Percentiles rank a stretch among this genome's conserved stretches.
These are phyloP conservation scores for Claviceps maximensis DNA, from an alignment of 2,329 filamentous ascomycete species.

Conservation along the genomic window DNA sequence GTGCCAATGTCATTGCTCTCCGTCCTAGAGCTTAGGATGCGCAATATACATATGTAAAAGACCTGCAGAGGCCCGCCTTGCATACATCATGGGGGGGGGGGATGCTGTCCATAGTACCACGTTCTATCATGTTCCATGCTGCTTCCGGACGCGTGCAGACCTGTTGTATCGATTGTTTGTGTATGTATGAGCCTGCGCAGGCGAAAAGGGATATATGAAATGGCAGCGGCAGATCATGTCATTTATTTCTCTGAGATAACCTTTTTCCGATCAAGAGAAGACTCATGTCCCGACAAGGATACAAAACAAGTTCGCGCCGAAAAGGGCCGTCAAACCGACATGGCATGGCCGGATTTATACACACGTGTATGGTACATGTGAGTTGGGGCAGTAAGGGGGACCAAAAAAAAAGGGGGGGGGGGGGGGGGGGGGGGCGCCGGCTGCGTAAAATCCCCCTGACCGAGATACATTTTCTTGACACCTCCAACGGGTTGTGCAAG, in stretches of 20 bases:
- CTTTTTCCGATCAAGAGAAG: too few relatives aligned
- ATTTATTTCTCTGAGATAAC: background rate
- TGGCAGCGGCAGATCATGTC: background rate
- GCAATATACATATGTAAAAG: background rate
- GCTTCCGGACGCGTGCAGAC: background rate
- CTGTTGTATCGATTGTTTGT: background rate
- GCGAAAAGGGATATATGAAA: background rate
- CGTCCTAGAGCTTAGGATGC: background rate
- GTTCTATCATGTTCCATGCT: background rate
- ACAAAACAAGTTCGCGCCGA: background rate
- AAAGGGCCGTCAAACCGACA: too few relatives aligned
- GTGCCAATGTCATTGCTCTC: background rate
- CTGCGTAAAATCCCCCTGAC: too few relatives aligned
- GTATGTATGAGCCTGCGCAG: background rate
- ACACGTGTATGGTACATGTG: too few relatives aligned
- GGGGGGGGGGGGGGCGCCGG: too few relatives aligned
- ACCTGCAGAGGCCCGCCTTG: background rate
- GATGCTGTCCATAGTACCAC: background rate
- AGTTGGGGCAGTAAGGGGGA: too few relatives aligned
- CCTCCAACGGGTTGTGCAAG: too few relatives aligned
- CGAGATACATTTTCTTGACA: too few relatives aligned
- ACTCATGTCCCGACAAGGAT: background rate
- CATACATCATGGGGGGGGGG: background rate
- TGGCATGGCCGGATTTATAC: too few relatives aligned
- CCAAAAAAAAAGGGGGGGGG: too few relatives aligned